Evolutionary conservation across 2,329 filamentous ascomycete species (phyloP).

Genomic region (Fusarium mundagurra): DNA sequence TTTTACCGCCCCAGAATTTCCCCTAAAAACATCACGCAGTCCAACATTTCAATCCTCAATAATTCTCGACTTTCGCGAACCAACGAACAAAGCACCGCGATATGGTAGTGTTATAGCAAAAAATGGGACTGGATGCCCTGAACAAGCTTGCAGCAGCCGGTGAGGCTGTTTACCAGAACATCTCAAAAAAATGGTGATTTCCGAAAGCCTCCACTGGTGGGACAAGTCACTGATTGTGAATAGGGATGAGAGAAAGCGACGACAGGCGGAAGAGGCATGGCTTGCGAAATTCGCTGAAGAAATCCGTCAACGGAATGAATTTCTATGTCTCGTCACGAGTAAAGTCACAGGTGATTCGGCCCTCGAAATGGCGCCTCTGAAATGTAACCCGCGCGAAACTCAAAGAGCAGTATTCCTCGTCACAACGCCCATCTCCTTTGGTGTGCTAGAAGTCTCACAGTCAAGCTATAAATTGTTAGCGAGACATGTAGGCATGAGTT

Average conservation of each 20-base stretch:
- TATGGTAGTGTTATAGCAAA: slow-evolving; percentile 15
- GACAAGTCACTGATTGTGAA: neutral
- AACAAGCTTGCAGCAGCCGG: slow-evolving; percentile 18
- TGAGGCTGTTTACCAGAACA: slow-evolving; percentile 29
- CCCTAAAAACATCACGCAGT: neutral
- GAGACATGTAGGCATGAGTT: slow-evolving; percentile 38
- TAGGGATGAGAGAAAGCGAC: slow-evolving; percentile 26
- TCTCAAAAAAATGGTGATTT: slow-evolving; percentile 33
- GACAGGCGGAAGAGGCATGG: neutral
- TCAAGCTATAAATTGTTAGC: slow-evolving; percentile 36
- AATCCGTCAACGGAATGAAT: slow-evolving; percentile 33
- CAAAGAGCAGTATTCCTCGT: slow-evolving; percentile 40
- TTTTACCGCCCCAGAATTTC: slow-evolving; percentile 7
- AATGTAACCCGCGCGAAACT: slow-evolving; percentile 22
- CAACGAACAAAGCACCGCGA: neutral
- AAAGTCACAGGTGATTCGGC: slow-evolving; percentile 37
- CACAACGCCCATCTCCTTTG: slow-evolving; percentile 38
- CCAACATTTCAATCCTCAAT: neutral
- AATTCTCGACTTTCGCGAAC: neutral
- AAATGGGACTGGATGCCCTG: slow-evolving; percentile 34
- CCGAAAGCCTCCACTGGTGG: no score
- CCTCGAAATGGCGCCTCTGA: slow-evolving; percentile 31
- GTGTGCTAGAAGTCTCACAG: slow-evolving; percentile 33
- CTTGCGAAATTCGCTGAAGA: slow-evolving; percentile 19
- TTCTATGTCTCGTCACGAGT: slow-evolving; percentile 19